Evolutionary conservation across 768 basidiomycete species (phyloP).

Genomic region (Agaricus subrufescens): DNA sequence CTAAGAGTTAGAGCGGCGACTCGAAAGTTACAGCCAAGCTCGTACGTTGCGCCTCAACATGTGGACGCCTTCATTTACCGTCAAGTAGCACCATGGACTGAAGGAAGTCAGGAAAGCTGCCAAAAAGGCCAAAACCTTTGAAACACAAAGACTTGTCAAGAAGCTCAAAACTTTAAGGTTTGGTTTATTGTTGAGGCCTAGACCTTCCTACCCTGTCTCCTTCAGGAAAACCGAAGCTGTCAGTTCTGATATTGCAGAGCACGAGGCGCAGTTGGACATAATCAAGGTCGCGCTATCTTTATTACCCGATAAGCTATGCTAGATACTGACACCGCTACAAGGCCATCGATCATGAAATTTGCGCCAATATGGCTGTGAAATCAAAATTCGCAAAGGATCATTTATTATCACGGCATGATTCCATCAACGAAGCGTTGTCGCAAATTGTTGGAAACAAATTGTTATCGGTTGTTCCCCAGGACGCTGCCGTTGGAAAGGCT

Average conservation of each 20-base stretch:
- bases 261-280: constrained; percentile 55
- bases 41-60: constrained; percentile 29
- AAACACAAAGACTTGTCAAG: constrained; percentile 81
- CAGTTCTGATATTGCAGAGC: constrained; percentile 35
- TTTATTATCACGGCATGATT: constrained; percentile 43
- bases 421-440: constrained; percentile 39
- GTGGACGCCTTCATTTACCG: background rate
- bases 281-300: constrained; percentile 52
- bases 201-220: background rate
- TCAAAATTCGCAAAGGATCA: constrained; percentile 75
- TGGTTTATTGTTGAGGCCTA: constrained; percentile 9
- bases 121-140: constrained; percentile 78
- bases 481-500: constrained; percentile 50
- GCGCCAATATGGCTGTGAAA: constrained; percentile 63
- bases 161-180: constrained; percentile 69
- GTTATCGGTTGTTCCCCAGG: constrained; percentile 29
- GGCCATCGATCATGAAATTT: constrained; percentile 52
- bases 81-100: constrained; percentile 63
- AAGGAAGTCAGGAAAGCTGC: constrained; percentile 71
- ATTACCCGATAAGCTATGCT: constrained; percentile 8
- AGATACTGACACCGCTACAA: constrained; percentile 21
- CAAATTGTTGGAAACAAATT: constrained; percentile 36
- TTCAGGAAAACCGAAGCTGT: constrained; percentile 34
- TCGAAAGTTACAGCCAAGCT: constrained; percentile 49
- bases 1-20: constrained; percentile 32